Evolutionary conservation across 2,329 filamentous ascomycete genomes (phyloP).

Genomic region (Verticillium nonalfalfae): DNA sequence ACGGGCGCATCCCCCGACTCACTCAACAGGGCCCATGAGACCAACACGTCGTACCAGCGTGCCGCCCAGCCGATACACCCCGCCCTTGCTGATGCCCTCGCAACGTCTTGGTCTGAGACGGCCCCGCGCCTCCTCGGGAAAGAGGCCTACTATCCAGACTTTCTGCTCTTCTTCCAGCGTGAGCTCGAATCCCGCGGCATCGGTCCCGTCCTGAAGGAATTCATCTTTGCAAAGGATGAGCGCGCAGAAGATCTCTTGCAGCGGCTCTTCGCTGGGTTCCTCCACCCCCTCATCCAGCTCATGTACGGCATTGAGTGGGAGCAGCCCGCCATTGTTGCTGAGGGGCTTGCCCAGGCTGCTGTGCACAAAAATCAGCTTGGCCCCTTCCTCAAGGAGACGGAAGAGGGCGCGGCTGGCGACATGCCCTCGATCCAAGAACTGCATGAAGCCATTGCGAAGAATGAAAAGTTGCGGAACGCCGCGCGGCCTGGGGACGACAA

Average conservation of each 20-base stretch:
- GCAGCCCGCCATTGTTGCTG: conserved; percentile 74
- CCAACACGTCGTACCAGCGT: conserved; percentile 62
- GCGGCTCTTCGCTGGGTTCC: conserved; percentile 61
- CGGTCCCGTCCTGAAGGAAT: conserved; percentile 45
- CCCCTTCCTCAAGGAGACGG: conserved; percentile 45
- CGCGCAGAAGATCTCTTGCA: conserved; percentile 62
- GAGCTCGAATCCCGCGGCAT: conserved; percentile 46
- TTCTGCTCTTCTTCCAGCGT: conserved; percentile 67
- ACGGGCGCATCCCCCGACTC: conserved; percentile 57
- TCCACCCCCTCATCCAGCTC: conserved; percentile 80
- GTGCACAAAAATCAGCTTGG: conserved; percentile 57
- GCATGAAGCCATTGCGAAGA: conserved; percentile 48
- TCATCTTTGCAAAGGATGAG: conserved; percentile 62
- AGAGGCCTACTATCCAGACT: conserved; percentile 61
- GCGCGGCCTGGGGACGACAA: conserved; percentile 47
- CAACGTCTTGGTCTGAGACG: conserved; percentile 38
- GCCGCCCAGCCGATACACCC: conserved; percentile 39
- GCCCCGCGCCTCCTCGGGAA: conserved; percentile 58
- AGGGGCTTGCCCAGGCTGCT: conserved; percentile 71
- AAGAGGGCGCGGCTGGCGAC: conserved; percentile 31
- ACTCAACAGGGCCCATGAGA: conserved; percentile 58
- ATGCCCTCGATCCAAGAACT: conserved; percentile 49
- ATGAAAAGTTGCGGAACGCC: conserved; percentile 50
- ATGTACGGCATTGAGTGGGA: conserved; percentile 79
- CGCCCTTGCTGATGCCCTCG: conserved; percentile 46